Evolutionary conservation across 2,329 filamentous ascomycete genomes (phyloP).

Genomic region (Trematosphaeria pertusa): DNA sequence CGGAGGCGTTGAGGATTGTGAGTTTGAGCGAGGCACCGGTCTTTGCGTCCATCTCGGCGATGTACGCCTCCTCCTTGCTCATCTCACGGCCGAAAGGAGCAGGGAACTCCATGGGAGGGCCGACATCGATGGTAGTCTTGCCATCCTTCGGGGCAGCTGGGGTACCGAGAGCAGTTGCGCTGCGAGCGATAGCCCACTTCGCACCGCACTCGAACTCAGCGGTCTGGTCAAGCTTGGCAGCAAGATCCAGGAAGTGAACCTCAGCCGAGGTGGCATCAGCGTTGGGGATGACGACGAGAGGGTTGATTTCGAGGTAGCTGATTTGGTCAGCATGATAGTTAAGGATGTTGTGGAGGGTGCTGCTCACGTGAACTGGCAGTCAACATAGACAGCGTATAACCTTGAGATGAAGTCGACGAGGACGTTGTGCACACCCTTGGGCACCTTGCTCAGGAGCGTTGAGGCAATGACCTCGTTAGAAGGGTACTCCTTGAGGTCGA

Average conservation of each 20-base stretch:
- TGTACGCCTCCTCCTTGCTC: constrained; percentile 99
- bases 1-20: constrained; percentile 89
- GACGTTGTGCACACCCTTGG: constrained; percentile 94
- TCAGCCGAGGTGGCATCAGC: constrained; percentile 88
- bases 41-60: constrained; percentile 98
- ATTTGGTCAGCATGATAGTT: no score
- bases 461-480: constrained; percentile 93
- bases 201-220: constrained; percentile 99
- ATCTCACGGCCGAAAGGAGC: constrained; percentile 98
- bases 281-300: constrained; percentile 96
- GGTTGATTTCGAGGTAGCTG: constrained; percentile 98
- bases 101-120: constrained; percentile 98
- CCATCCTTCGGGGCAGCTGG: constrained; percentile 67
- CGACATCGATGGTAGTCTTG: constrained; percentile 93
- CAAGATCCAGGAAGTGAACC: constrained; percentile 97
- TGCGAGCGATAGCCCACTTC: constrained; percentile 97
- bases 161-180: constrained; percentile 85
- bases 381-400: constrained; percentile 97
- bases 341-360: no score
- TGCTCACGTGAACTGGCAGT: constrained; percentile 90
- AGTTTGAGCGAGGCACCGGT: constrained; percentile 98
- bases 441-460: constrained; percentile 88
- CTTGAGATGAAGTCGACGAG: constrained; percentile 99
- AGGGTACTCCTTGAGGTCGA: constrained; percentile 92
- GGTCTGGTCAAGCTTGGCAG: constrained; percentile 98